Evolutionary conservation across 2,329 filamentous ascomycete species (phyloP).

Genomic region (Polychaeton citri): DNA sequence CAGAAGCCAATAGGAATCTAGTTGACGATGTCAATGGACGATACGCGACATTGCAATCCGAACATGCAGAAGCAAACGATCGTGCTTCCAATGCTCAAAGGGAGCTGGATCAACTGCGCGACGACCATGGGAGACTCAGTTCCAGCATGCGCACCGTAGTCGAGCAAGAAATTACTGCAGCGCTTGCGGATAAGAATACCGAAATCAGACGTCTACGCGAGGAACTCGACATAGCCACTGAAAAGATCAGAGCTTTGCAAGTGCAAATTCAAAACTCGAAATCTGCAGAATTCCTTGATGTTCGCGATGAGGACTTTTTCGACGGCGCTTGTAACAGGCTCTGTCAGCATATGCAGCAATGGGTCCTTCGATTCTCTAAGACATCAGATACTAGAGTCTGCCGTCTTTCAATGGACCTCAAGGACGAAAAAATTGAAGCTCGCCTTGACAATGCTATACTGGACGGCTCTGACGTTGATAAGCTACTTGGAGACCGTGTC

Average conservation of each 20-base stretch:
- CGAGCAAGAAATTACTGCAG: constrained; percentile 46
- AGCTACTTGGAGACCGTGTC: constrained; percentile 76
- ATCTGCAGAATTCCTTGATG: constrained; percentile 58
- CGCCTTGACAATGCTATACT: constrained; percentile 88
- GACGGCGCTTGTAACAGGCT: constrained; percentile 87
- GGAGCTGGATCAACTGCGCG: constrained; percentile 56
- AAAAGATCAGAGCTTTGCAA: constrained; percentile 47
- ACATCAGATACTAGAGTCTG: constrained; percentile 88
- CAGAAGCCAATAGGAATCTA: constrained; percentile 63
- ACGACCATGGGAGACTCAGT: constrained; percentile 49
- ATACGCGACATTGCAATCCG: constrained; percentile 51
- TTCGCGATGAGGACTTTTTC: constrained; percentile 89
- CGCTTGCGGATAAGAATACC: constrained; percentile 66
- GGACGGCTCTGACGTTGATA: constrained; percentile 85
- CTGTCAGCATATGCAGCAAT: constrained; percentile 91
- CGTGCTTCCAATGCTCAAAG: constrained; percentile 45
- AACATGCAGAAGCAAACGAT: constrained; percentile 43
- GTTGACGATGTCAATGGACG: constrained; percentile 62
- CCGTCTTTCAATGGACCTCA: constrained; percentile 68
- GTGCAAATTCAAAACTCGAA: constrained; percentile 44
- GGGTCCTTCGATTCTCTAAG: constrained; percentile 95
- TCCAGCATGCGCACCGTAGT: constrained; percentile 50
- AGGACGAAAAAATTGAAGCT: constrained; percentile 85
- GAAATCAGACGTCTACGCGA: constrained; percentile 67
- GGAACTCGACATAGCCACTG: constrained; percentile 60